These are phyloP conservation scores for Fusarium tricinctum DNA, from an alignment of 2,329 filamentous ascomycete genomes.

Conservation along the genomic window DNA sequence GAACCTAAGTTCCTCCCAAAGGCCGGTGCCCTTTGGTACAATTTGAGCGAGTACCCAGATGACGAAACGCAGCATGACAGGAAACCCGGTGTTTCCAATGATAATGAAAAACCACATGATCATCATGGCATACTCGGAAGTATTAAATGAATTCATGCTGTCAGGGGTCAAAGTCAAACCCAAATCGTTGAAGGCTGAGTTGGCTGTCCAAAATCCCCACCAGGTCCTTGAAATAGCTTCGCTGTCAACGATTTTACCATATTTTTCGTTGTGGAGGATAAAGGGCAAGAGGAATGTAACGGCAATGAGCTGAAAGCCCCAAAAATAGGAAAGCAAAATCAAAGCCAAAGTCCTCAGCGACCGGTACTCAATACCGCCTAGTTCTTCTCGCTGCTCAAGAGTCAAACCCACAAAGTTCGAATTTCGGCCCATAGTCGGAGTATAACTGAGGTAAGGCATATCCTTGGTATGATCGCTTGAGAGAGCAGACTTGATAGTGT, in stretches of 20 bases:
- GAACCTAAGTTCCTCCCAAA: constrained; percentile 93
- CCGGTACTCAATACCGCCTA: constrained; percentile 96
- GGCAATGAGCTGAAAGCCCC: constrained; percentile 84
- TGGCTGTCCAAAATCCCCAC: constrained; percentile 94
- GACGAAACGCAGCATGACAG: constrained; percentile 91
- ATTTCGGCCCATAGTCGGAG: constrained; percentile 92
- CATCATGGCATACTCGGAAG: constrained; percentile 80
- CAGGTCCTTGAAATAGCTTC: constrained; percentile 77
- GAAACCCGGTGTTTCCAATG: constrained; percentile 95
- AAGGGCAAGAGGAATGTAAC: constrained; percentile 82
- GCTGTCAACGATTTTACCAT: constrained; percentile 73
- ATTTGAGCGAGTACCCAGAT: constrained; percentile 85
- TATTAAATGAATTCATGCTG: constrained; percentile 92
- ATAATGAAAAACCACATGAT: constrained; percentile 89
- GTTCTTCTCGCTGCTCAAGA: constrained; percentile 91
- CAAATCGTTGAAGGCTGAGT: constrained; percentile 93
- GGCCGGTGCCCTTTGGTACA: constrained; percentile 73
- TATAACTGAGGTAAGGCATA: constrained; percentile 94
- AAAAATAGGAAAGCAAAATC: constrained; percentile 83
- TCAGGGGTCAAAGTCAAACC: constrained; percentile 93
- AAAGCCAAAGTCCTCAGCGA: constrained; percentile 87
- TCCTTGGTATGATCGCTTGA: constrained; percentile 68
- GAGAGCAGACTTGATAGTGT: constrained; percentile 69
- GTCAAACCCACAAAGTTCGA: constrained; percentile 91
- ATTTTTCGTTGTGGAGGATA: constrained; percentile 76